These are phyloP conservation scores for Fusarium incarnatum DNA, from an alignment of 2,329 filamentous ascomycete genomes.

Conservation along the genomic window DNA sequence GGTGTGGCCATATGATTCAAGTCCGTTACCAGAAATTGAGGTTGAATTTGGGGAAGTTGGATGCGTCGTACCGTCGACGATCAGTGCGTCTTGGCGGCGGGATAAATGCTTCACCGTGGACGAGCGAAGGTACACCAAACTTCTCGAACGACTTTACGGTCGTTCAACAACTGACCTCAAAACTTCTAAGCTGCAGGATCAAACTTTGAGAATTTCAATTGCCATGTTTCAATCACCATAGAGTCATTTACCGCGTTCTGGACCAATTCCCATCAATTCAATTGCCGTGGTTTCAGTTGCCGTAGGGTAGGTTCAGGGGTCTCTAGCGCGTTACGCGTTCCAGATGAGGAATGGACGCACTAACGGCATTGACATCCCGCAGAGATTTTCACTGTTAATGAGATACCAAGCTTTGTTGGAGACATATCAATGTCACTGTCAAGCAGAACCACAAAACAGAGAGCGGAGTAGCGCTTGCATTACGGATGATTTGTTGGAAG, in stretches of 20 bases:
- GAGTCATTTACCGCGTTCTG: background rate
- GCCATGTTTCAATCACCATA: background rate
- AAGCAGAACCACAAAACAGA: accelerated
- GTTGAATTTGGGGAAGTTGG: no score
- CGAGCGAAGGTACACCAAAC: no score
- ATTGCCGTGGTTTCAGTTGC: background rate
- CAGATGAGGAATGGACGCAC: background rate
- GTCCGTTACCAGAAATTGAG: no score
- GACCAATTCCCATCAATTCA: background rate
- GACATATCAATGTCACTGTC: no score
- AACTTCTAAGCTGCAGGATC: no score
- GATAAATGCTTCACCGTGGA: no score
- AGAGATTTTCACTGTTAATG: background rate
- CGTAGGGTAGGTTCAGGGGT: background rate
- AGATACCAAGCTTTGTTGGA: background rate
- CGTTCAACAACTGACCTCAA: no score
- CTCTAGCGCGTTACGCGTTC: background rate
- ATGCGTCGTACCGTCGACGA: accelerated
- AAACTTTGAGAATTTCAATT: no score
- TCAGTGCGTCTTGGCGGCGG: no score
- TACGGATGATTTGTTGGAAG: no score
- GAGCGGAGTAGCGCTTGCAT: accelerated
- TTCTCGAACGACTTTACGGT: no score
- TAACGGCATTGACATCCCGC: background rate
- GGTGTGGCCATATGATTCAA: no score